Evolutionary conservation across 2,329 filamentous ascomycete species (phyloP).

Genomic region (Chaetomiaceae sp.): DNA sequence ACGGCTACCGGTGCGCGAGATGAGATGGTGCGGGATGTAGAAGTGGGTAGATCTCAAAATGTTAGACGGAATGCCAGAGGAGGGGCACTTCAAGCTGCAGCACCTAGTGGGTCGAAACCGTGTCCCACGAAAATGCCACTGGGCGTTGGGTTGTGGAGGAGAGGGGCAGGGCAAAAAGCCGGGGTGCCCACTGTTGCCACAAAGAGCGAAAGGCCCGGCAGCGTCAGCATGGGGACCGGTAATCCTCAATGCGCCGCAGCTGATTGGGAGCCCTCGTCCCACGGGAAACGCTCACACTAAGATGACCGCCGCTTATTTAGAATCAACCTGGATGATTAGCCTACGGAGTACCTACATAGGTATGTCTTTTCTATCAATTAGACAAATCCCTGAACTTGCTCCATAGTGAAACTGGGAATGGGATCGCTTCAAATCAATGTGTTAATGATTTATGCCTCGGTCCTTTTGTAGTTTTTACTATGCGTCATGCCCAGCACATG

Average conservation of each 20-base stretch:
- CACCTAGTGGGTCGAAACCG: slow-evolving; percentile 23
- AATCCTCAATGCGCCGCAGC: slow-evolving; percentile 21
- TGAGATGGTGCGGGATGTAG: slow-evolving; percentile 2
- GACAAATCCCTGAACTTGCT: no score
- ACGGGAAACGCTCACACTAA: no score
- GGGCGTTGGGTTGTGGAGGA: slow-evolving; percentile 19
- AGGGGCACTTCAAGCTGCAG: slow-evolving; percentile 25
- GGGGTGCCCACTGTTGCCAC: slow-evolving; percentile 7
- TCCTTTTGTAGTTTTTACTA: no score
- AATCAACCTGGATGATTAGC: no score
- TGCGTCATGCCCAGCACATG: no score
- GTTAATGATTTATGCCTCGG: no score
- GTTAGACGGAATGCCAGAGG: slow-evolving; percentile 15
- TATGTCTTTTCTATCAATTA: no score
- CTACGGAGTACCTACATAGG: no score
- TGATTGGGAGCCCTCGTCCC: no score
- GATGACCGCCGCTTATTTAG: no score
- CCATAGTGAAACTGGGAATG: no score
- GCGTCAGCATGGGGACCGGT: slow-evolving; percentile 16
- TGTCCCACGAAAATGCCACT: slow-evolving; percentile 21
- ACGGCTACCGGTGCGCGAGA: slow-evolving; percentile 8
- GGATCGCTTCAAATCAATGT: no score
- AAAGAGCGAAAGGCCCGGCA: slow-evolving; percentile 3
- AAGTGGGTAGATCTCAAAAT: slow-evolving; percentile 14
- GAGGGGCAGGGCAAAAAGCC: slow-evolving; percentile 28